Conservation (phyloP, 2,329 filamentous ascomycete genomes). For the Alternaria brassicicola region DNA sequence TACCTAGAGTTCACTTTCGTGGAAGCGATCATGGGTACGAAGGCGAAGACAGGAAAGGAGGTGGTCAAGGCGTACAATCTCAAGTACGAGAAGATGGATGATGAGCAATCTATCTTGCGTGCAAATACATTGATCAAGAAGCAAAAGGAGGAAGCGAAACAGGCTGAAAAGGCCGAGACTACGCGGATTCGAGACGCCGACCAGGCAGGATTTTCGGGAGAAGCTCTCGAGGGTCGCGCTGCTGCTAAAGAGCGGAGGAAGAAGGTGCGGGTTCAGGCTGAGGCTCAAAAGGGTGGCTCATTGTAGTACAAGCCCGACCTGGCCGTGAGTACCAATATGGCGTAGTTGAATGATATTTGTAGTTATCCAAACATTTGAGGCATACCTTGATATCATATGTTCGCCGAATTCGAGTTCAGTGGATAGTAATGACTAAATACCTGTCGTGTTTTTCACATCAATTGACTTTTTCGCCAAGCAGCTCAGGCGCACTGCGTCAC, state of each 20-base stretch:
- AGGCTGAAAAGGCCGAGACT: background rate
- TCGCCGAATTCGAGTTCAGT: too few relatives aligned
- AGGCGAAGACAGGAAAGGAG: background rate
- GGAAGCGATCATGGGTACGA: background rate
- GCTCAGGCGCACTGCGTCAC: background rate
- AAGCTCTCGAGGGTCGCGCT: background rate
- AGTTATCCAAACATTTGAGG: background rate
- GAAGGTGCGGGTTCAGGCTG: background rate
- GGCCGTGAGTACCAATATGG: background rate
- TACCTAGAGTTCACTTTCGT: background rate
- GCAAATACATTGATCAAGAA: background rate
- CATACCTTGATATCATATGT: background rate
- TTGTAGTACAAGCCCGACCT: background rate
- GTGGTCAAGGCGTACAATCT: background rate
- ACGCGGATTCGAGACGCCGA: background rate
- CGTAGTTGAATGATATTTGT: background rate
- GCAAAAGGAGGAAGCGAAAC: background rate
- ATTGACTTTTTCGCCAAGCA: background rate
- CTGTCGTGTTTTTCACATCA: too few relatives aligned
- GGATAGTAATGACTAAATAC: too few relatives aligned
- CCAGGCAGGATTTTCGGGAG: background rate
- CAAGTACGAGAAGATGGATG: background rate
- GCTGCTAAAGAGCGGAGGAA: background rate
- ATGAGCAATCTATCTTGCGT: background rate
- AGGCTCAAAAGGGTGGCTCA: background rate